These are phyloP conservation scores for Mycena vulgaris DNA, from an alignment of 768 basidiomycete genomes.

Conservation along the genomic window DNA sequence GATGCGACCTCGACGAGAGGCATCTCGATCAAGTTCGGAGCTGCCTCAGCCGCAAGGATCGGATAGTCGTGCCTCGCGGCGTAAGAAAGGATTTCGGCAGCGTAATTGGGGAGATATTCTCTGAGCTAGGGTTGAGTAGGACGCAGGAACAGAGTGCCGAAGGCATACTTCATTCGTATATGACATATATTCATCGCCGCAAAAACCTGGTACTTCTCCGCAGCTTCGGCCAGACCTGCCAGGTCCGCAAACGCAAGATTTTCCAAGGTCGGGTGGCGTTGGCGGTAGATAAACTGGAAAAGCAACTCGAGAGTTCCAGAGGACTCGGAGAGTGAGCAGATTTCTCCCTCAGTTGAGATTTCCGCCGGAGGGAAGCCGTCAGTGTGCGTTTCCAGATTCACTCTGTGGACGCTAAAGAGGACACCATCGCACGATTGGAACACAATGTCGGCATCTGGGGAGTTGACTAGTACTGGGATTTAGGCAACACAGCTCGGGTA, in stretches of 20 bases:
- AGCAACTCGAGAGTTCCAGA: constrained; percentile 11
- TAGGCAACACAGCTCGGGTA: neutral
- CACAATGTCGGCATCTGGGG: constrained; percentile 20
- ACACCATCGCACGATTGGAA: constrained; percentile 32
- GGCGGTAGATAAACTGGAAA: constrained; percentile 29
- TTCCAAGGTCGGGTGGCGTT: constrained; percentile 16
- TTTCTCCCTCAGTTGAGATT: neutral
- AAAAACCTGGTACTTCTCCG: constrained; percentile 37
- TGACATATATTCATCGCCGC: constrained; percentile 29
- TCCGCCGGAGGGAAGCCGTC: constrained; percentile 29
- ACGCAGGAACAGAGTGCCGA: neutral
- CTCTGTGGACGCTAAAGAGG: constrained; percentile 26
- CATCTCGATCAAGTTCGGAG: constrained; percentile 15
- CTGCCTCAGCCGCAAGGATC: constrained; percentile 1
- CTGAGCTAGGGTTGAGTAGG: neutral
- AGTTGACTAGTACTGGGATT: neutral
- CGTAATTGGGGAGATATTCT: neutral
- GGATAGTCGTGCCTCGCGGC: constrained; percentile 22
- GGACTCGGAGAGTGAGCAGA: constrained; percentile 9
- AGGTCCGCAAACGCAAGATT: constrained; percentile 1
- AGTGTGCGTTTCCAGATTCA: constrained; percentile 27
- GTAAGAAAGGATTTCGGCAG: neutral
- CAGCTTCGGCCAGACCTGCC: constrained; percentile 21
- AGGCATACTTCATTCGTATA: constrained; percentile 5
- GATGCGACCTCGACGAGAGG: constrained; percentile 1